Conservation (phyloP, 2,329 filamentous ascomycete genomes). For the Cyphellophora attinorum region DNA sequence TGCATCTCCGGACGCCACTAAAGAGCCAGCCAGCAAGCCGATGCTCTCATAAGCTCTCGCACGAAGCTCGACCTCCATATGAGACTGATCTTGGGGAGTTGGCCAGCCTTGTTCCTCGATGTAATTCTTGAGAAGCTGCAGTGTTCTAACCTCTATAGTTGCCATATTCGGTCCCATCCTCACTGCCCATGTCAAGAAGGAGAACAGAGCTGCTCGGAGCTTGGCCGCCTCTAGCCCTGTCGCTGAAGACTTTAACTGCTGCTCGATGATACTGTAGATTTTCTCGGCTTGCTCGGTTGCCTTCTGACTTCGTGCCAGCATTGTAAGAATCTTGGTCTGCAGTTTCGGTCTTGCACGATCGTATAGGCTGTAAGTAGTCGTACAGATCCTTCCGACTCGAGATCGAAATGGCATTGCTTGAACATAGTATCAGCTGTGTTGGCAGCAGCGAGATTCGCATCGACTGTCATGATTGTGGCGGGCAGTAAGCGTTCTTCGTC, state of each 20-base stretch:
- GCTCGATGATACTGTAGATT: slow-evolving; percentile 60
- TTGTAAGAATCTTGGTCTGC: slow-evolving; percentile 63
- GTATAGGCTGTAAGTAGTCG: slow-evolving; percentile 63
- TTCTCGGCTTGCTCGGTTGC: slow-evolving; percentile 61
- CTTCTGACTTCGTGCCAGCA: slow-evolving; percentile 66
- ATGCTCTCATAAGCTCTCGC: slow-evolving; percentile 85
- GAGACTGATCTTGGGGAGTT: slow-evolving; percentile 43
- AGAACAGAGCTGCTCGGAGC: slow-evolving; percentile 71
- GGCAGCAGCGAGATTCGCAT: slow-evolving; percentile 69
- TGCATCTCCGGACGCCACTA: slow-evolving; percentile 34
- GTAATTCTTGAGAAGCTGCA: slow-evolving; percentile 64
- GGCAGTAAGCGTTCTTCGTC: slow-evolving; percentile 77
- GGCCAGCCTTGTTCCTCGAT: slow-evolving; percentile 81
- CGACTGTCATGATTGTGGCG: slow-evolving; percentile 72
- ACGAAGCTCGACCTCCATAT: slow-evolving; percentile 58
- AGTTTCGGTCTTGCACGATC: slow-evolving; percentile 61
- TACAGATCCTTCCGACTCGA: slow-evolving; percentile 60
- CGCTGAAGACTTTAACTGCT: slow-evolving; percentile 46
- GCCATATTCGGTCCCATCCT: slow-evolving; percentile 59
- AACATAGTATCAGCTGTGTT: slow-evolving; percentile 82
- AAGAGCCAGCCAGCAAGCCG: slow-evolving; percentile 62
- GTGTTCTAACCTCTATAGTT: slow-evolving; percentile 48
- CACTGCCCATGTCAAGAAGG: slow-evolving; percentile 79
- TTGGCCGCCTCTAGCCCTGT: slow-evolving; percentile 67
- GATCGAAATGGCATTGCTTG: slow-evolving; percentile 60